These are phyloP conservation scores for Mycena sp. DNA, from an alignment of 1,284 basidiomycete genomes.

Conservation along the genomic window DNA sequence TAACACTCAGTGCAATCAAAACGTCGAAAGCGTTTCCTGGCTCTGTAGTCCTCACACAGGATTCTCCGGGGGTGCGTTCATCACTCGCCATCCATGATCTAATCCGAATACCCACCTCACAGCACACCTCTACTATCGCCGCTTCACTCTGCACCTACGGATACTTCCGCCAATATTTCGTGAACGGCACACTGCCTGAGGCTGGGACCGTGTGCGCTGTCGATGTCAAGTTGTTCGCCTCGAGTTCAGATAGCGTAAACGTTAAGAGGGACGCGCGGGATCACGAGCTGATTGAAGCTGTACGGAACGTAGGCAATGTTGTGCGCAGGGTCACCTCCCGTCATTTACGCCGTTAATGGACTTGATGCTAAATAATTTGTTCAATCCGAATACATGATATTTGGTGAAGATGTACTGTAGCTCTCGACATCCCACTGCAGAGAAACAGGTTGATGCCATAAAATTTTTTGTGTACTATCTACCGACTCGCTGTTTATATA, in stretches of 20 bases:
- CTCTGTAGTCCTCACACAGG: conserved; percentile 1
- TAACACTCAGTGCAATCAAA: background rate
- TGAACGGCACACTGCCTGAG: conserved; percentile 23
- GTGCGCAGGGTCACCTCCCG: no score
- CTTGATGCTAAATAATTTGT: no score
- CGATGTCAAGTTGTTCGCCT: background rate
- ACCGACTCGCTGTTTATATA: no score
- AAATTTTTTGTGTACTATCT: no score
- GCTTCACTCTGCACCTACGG: conserved; percentile 14
- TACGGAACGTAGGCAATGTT: no score
- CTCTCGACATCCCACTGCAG: no score
- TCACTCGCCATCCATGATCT: background rate
- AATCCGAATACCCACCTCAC: background rate
- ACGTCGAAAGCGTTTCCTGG: conserved; percentile 6
- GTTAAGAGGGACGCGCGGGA: no score
- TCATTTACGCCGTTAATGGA: no score
- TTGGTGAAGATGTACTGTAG: no score
- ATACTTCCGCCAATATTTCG: conserved; percentile 12
- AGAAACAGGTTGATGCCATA: no score
- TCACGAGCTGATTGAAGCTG: no score
- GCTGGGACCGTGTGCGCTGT: conserved; percentile 10
- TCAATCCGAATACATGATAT: no score
- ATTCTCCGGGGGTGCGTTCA: background rate
- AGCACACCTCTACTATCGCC: conserved; percentile 16
- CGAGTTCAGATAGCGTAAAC: background rate